Evolutionary conservation across 495 filamentous ascomycete species (phyloP), one percentile per base, ranked within the genome.

Genomic region (Penicillium daleae): DNA sequence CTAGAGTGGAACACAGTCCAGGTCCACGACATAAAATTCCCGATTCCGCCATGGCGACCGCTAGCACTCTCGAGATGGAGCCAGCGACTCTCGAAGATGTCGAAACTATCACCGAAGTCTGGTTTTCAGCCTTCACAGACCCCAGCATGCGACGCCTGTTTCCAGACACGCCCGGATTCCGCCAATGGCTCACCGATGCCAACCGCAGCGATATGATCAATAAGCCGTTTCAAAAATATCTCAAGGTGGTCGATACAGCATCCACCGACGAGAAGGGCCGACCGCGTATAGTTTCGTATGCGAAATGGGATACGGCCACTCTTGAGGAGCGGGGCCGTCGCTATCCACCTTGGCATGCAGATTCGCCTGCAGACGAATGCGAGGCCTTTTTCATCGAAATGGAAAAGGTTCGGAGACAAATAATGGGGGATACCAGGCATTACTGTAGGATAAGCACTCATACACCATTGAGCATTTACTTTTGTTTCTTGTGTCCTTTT

Each of bases 61-160:
- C 40, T 15, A 22, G 1, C 39, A 17, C 61, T 17, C 50, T 74
- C 7, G 19, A 39, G 7, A 48, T 75, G 10, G 60, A 72, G 26
- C 52, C 35, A 17, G 66, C 54, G 0, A 72, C 73, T 0, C 0
- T 67, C 26, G 70, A 76, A 29, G 71, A 76, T 33, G 19, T 68
- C 33, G 62, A 62, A 7, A 63, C 68, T 39, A 49, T 73, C 1
- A 66, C 61, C 0, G 62, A 66, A 0, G 40, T 76, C 7, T 76
- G 65, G 67, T 76, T 68, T 32, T 64, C 62, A 17, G 70, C 65
- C 37, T 76, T 76, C 62, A 60, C 64, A 71, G 60, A 62, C 19
- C 59, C 68, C 0, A 29, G 15, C 17, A 61, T 71, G 51, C 55
- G 48, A 10, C 46, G 42, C 21, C 39, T 72, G 12, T 64, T 68